A percentile compares a stretch with the other conserved stretches of the same genome.
Evolutionary conservation across 2,329 filamentous ascomycete species (phyloP).

Genomic region (Epichloe hybrida): DNA sequence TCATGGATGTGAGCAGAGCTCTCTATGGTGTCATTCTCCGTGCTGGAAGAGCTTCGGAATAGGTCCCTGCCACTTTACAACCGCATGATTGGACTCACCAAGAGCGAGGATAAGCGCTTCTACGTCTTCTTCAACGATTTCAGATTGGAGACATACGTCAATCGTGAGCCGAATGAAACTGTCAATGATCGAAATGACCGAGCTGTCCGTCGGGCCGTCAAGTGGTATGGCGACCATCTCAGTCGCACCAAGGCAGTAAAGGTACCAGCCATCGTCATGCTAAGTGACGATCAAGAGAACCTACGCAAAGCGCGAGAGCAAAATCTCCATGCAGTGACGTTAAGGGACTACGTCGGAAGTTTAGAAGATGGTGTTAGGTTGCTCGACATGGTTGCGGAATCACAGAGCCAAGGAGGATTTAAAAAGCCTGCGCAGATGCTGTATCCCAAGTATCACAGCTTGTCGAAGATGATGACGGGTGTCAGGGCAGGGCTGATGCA

Average conservation of each 20-base stretch:
- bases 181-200: conserved; percentile 97
- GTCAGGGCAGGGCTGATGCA: conserved; percentile 80
- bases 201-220: conserved; percentile 70
- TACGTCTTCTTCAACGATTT: conserved; percentile 99
- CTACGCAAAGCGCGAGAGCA: conserved; percentile 69
- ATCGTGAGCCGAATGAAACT: conserved; percentile 60
- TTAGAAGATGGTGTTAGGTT: conserved; percentile 75
- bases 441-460: conserved; percentile 78
- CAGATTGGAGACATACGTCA: conserved; percentile 76
- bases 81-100: conserved; percentile 76
- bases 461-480: conserved; percentile 90
- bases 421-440: conserved; percentile 55
- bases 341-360: conserved; percentile 67
- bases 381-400: conserved; percentile 84
- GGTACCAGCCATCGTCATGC: conserved; percentile 72
- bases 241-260: conserved; percentile 45
- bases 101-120: conserved; percentile 92
- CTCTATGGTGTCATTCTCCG: conserved; percentile 89
- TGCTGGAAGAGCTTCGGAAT: conserved; percentile 90
- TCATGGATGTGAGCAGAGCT: conserved; percentile 91
- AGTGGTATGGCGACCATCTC: conserved; percentile 84
- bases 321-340: conserved; percentile 52
- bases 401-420: conserved; percentile 51
- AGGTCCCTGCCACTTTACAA: conserved; percentile 91
- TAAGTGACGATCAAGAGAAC: conserved; percentile 87